Percentiles rank a stretch among this genome's conserved stretches.
phyloP scores from a whole-genome alignment of 768 basidiomycete species.

The Lactarius vividus region DNA sequence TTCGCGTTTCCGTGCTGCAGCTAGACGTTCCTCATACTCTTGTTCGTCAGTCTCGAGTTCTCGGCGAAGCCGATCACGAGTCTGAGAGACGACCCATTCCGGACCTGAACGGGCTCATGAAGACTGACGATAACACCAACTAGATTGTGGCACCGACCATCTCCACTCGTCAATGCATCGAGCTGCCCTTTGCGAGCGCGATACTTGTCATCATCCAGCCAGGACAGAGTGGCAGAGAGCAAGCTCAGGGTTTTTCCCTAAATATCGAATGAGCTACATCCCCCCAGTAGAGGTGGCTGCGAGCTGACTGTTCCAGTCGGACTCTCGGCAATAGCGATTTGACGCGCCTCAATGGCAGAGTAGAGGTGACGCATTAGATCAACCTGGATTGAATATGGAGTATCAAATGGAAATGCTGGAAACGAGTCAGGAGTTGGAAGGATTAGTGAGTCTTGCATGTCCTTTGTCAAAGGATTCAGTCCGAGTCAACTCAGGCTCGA shows the following conservation, averaged over 20 bases:
- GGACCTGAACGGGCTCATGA: conserved; percentile 42
- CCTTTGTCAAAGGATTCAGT: background rate
- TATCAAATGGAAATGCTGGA: conserved; percentile 77
- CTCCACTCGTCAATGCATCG: conserved; percentile 35
- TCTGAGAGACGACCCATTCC: conserved; percentile 76
- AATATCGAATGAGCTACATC: background rate
- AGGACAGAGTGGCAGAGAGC: conserved; percentile 71
- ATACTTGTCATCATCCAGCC: conserved; percentile 67
- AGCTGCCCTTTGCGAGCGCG: conserved; percentile 68
- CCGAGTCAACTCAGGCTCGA: background rate
- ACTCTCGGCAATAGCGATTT: conserved; percentile 82
- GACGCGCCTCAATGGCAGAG: conserved; percentile 65
- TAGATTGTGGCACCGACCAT: conserved; percentile 32
- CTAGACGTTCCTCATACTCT: conserved; percentile 61
- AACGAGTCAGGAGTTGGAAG: conserved; percentile 68
- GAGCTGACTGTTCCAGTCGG: conserved; percentile 80
- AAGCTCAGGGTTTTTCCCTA: conserved; percentile 88
- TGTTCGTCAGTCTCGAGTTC: conserved; percentile 67
- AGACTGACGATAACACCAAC: background rate
- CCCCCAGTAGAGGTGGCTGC: background rate
- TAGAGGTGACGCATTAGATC: conserved; percentile 90
- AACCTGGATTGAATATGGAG: conserved; percentile 81
- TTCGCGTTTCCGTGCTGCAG: conserved; percentile 61
- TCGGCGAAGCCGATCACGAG: conserved; percentile 57
- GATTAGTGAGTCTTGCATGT: conserved; percentile 25